Conservation (phyloP, 495 filamentous ascomycete genomes). For the Acidomyces sp. region DNA sequence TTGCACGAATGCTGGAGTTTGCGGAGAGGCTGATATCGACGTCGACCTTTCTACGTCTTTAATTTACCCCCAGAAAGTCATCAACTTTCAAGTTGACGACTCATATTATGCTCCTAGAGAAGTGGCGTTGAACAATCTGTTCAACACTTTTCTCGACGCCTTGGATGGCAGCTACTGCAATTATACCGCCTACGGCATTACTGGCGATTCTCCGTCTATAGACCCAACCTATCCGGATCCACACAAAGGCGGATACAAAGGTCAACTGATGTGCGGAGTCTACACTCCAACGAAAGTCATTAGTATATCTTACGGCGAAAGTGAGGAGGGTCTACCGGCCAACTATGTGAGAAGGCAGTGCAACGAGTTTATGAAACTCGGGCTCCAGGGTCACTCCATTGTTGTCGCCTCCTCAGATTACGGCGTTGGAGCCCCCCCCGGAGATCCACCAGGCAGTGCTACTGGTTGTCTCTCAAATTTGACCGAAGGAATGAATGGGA, state of each 20-base stretch:
- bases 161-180: conserved; percentile 31
- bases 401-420: conserved; percentile 32
- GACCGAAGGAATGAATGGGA: conserved; percentile 1
- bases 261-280: conserved; percentile 16
- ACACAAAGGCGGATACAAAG: conserved; percentile 24
- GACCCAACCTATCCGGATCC: conserved; percentile 25
- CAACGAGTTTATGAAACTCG: conserved; percentile 33
- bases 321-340: conserved; percentile 4
- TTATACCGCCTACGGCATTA: conserved; percentile 22
- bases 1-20: conserved; percentile 9
- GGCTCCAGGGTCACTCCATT: conserved; percentile 32
- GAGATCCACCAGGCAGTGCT: not conserved
- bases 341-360: conserved; percentile 14
- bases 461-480: conserved; percentile 2
- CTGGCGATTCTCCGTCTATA: conserved; percentile 23
- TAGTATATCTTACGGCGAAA: conserved; percentile 7
- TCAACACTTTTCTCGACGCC: conserved; percentile 36
- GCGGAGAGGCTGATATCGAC: conserved; percentile 26
- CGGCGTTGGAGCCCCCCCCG: conserved; percentile 22
- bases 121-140: conserved; percentile 5
- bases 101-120: conserved; percentile 6
- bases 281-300: conserved; percentile 17
- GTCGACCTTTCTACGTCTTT: conserved; percentile 24
- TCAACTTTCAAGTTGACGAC: conserved; percentile 30
- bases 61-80: conserved; percentile 30